Percentiles rank a stretch among this genome's conserved stretches.
These are phyloP conservation scores for Artomyces pyxidatus DNA, from an alignment of 768 basidiomycete species.

Conservation along the genomic window DNA sequence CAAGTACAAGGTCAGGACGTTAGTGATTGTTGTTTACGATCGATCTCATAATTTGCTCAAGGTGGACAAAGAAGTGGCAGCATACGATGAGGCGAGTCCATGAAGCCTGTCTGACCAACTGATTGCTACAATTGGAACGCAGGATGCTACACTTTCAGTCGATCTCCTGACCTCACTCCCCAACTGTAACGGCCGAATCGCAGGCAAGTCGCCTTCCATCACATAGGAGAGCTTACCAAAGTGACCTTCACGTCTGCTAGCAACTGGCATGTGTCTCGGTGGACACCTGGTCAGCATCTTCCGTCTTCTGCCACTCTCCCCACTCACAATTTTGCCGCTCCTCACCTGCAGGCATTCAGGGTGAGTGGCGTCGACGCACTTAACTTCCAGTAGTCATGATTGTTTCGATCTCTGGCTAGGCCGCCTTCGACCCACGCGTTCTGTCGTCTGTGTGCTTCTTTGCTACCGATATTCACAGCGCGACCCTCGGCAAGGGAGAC, in stretches of 20 bases:
- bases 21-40: too few relatives aligned
- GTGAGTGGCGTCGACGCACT: constrained; percentile 23
- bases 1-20: constrained; percentile 69
- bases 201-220: constrained; percentile 38
- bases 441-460: constrained; percentile 89
- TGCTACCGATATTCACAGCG: constrained; percentile 87
- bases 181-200: constrained; percentile 91
- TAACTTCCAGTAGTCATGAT: too few relatives aligned
- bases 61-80: constrained; percentile 82
- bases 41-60: constrained; percentile 25
- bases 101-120: neutral
- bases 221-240: neutral
- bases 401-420: constrained; percentile 40
- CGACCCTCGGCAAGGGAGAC: constrained; percentile 79
- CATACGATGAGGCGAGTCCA: constrained; percentile 72
- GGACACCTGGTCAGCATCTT: constrained; percentile 64
- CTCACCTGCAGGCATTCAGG: constrained; percentile 39
- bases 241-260: constrained; percentile 27
- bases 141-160: constrained; percentile 76
- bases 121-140: neutral
- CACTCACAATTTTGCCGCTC: constrained; percentile 23
- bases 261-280: constrained; percentile 88
- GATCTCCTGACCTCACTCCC: constrained; percentile 63
- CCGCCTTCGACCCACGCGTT: constrained; percentile 81
- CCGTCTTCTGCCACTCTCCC: constrained; percentile 18